Conservation (phyloP, 345 rosid species). For the Aegle marmelos region DNA sequence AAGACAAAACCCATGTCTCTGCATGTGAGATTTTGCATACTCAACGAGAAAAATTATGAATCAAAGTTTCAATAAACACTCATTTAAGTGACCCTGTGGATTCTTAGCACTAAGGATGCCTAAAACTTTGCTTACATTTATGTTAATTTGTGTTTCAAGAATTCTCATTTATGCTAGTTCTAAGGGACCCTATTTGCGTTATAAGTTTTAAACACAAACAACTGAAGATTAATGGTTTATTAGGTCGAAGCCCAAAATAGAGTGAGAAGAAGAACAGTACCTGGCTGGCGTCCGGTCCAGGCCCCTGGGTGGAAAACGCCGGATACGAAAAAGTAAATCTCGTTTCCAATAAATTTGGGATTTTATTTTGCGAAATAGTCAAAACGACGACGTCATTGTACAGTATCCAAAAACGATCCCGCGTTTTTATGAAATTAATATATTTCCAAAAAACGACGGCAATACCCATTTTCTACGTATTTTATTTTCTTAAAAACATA, state of each 20-base stretch:
- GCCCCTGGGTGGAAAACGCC: background rate
- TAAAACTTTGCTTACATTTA: background rate
- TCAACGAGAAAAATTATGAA: background rate
- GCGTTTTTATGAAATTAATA: background rate
- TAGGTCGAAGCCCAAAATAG: background rate
- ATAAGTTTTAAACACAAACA: background rate
- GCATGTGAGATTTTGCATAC: background rate
- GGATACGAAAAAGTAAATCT: background rate
- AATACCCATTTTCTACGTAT: background rate
- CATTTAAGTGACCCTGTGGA: background rate
- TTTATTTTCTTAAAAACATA: background rate
- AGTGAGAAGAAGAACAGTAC: background rate
- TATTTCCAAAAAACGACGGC: background rate
- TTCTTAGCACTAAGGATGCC: background rate
- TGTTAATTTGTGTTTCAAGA: background rate
- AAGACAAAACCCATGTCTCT: background rate
- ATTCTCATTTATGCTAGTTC: background rate
- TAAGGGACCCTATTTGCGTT: background rate
- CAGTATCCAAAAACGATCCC: background rate
- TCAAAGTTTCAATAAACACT: background rate
- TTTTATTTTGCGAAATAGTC: background rate
- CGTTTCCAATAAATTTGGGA: background rate
- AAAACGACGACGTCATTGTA: background rate
- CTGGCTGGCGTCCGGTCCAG: background rate
- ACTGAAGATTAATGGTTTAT: background rate